Evolutionary conservation across 75 land plant genomes (phyloP).

Genomic region (Cupressus sempervirens): DNA sequence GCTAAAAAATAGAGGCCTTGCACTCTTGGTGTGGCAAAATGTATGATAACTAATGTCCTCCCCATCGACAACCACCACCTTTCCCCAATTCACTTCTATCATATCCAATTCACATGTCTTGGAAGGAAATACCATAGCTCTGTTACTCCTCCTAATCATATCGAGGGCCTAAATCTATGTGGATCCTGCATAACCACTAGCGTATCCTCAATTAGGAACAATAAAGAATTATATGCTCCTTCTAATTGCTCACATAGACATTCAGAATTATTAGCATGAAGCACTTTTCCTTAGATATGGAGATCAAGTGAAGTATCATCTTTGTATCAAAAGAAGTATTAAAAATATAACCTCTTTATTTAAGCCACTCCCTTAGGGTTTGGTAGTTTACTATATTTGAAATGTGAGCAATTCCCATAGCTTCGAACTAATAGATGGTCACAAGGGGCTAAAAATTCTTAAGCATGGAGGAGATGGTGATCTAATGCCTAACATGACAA

Average conservation of each 20-base stretch:
- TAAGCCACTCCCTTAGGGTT: conserved; percentile 48
- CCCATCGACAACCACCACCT: conserved; percentile 69
- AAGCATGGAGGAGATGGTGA: conserved; percentile 68
- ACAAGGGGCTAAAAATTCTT: conserved; percentile 93
- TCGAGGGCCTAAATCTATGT: conserved; percentile 81
- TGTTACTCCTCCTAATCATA: conserved; percentile 69
- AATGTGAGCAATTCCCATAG: conserved; percentile 86
- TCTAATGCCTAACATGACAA: conserved; percentile 92
- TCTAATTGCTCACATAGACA: conserved; percentile 76
- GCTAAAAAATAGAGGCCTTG: conserved; percentile 85
- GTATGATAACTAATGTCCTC: conserved; percentile 62
- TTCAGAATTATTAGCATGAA: conserved; percentile 69
- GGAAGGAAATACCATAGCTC: conserved; percentile 86
- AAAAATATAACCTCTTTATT: conserved; percentile 81
- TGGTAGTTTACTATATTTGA: conserved; percentile 79
- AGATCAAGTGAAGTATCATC: conserved; percentile 91
- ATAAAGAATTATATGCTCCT: conserved; percentile 88
- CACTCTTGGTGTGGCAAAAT: conserved; percentile 56
- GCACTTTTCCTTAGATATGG: conserved; percentile 66
- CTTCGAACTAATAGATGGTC: conserved; percentile 79
- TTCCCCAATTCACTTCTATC: conserved; percentile 84
- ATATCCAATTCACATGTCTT: conserved; percentile 93
- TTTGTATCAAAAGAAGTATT: conserved; percentile 92
- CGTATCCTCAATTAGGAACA: conserved; percentile 77
- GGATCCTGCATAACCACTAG: conserved; percentile 89